These are phyloP conservation scores for Xylaria sp. DNA, from an alignment of 2,329 filamentous ascomycete genomes.

Conservation along the genomic window DNA sequence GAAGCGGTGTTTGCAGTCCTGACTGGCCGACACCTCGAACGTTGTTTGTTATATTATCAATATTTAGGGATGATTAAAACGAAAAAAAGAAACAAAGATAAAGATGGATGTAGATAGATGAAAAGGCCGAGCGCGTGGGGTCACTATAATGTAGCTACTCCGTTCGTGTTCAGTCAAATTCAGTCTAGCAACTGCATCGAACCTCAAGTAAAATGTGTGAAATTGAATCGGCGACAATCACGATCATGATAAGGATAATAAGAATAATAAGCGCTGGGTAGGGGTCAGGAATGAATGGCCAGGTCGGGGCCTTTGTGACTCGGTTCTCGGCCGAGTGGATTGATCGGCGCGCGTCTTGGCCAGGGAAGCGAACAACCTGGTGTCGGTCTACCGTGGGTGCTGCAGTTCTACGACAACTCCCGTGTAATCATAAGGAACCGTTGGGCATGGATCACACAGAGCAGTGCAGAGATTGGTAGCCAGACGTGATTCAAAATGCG, in stretches of 20 bases:
- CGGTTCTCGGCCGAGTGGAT: conserved; percentile 36
- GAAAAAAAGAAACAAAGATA: background rate
- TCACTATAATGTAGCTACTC: background rate
- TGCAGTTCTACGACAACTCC: conserved; percentile 16
- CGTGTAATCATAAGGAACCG: conserved; percentile 23
- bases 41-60: conserved; percentile 4
- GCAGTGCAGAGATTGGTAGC: background rate
- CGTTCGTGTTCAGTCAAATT: background rate
- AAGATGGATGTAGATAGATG: background rate
- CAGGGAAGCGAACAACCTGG: background rate
- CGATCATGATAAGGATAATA: conserved; percentile 10
- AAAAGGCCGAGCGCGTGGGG: background rate
- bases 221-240: background rate
- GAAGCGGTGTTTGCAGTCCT: conserved; percentile 17
- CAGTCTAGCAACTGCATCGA: conserved; percentile 27
- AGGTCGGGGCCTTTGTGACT: conserved; percentile 21
- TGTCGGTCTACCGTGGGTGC: background rate
- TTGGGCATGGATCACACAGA: conserved; percentile 29
- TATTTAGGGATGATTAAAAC: background rate
- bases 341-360: conserved; percentile 20
- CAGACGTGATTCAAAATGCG: conserved; percentile 9
- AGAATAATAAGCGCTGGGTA: conserved; percentile 19
- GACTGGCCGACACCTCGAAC: background rate
- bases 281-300: conserved; percentile 11
- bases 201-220: conserved; percentile 3